Evolutionary conservation across 495 filamentous ascomycete species (phyloP).

Genomic region (Thermochaetoides thermophila): DNA sequence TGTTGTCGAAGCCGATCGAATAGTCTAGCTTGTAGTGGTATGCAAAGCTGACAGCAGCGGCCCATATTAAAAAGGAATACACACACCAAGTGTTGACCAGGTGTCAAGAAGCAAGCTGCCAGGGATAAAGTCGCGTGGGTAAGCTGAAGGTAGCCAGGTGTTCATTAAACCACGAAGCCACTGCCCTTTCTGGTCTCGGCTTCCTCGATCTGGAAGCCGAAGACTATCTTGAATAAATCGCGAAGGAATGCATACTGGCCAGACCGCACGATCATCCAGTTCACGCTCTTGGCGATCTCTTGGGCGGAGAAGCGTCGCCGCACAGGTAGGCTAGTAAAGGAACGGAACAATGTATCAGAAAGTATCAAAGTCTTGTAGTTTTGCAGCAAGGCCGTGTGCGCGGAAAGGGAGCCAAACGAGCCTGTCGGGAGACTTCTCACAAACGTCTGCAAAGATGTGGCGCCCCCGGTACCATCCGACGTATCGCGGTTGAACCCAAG

Average conservation of each 20-base stretch:
- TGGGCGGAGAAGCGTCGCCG: constrained; percentile 45
- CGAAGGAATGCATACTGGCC: constrained; percentile 54
- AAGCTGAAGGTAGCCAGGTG: too few species aligned
- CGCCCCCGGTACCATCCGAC: constrained; percentile 20
- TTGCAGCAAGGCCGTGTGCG: constrained; percentile 55
- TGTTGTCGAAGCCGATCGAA: too few species aligned
- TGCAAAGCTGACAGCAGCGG: too few species aligned
- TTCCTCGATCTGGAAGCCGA: constrained; percentile 69
- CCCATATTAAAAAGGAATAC: too few species aligned
- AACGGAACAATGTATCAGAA: constrained; percentile 49
- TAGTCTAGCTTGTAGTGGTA: too few species aligned
- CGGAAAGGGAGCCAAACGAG: constrained; percentile 57
- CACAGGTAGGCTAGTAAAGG: constrained; percentile 34
- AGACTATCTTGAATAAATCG: constrained; percentile 72
- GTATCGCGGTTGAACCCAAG: constrained; percentile 48
- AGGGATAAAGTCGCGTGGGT: too few species aligned
- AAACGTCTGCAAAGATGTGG: constrained; percentile 46
- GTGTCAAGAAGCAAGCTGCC: too few species aligned
- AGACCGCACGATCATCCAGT: constrained; percentile 44
- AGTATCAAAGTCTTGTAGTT: constrained; percentile 65
- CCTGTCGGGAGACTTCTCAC: constrained; percentile 60
- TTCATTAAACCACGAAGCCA: constrained; percentile 27
- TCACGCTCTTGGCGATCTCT: constrained; percentile 62
- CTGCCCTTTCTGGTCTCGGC: constrained; percentile 40
- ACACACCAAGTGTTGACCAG: too few species aligned